Percentiles rank a stretch among this genome's conserved stretches.
These are phyloP conservation scores for Saccharomyces kudriavzevii DNA, from an alignment of 805 yeast species.

Conservation along the genomic window DNA sequence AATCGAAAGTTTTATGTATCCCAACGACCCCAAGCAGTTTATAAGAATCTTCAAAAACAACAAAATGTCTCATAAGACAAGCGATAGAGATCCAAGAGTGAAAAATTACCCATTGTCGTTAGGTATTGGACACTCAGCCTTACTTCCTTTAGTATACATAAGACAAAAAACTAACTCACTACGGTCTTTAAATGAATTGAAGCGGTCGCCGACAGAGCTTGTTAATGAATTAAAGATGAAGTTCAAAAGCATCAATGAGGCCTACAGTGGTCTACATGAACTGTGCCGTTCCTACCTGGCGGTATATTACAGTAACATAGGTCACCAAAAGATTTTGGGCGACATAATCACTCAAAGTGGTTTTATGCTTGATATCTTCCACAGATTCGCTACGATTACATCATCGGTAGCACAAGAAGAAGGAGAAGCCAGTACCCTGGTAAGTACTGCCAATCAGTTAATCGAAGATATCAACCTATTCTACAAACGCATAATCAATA, in stretches of 20 bases:
- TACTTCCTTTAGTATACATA: neutral
- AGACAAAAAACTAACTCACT: neutral
- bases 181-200: neutral
- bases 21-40: constrained; percentile 2
- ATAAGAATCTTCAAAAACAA: neutral
- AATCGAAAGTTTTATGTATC: constrained; percentile 25
- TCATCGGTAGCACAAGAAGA: neutral
- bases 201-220: neutral
- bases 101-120: neutral
- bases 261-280: neutral
- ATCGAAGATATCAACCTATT: neutral
- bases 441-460: neutral
- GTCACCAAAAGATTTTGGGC: neutral
- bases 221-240: neutral
- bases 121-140: neutral
- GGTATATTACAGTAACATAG: neutral
- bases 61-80: neutral
- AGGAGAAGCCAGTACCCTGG: neutral
- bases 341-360: neutral
- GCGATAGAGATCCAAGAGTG: neutral
- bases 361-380: neutral
- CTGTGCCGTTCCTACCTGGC: neutral
- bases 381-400: neutral
- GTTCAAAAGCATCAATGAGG: neutral
- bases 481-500: neutral